Conservation (phyloP, 2,329 filamentous ascomycete species). For the Lachnellula subtilissima region DNA sequence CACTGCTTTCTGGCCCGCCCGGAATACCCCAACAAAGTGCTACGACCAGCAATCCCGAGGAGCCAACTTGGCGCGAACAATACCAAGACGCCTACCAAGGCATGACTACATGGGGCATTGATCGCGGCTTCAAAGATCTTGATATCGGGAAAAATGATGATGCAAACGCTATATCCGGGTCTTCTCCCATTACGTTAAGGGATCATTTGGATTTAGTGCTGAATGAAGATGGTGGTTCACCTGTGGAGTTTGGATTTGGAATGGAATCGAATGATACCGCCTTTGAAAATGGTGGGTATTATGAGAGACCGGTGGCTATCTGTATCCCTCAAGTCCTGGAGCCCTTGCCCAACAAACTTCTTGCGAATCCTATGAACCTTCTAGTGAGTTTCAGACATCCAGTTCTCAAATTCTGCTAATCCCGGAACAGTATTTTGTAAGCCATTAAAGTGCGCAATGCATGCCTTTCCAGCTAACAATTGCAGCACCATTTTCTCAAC, state of each 20-base stretch:
- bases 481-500: conserved; percentile 62
- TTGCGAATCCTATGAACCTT: conserved; percentile 74
- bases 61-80: conserved; percentile 14
- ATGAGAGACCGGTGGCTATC: conserved; percentile 63
- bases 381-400: conserved; percentile 35
- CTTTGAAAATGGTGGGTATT: conserved; percentile 61
- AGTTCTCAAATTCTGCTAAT: background rate
- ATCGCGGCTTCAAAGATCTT: conserved; percentile 63
- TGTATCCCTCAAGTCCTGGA: conserved; percentile 45
- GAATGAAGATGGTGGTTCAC: conserved; percentile 33
- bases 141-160: conserved; percentile 72
- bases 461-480: conserved; percentile 7
- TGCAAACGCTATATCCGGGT: conserved; percentile 54
- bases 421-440: conserved; percentile 43
- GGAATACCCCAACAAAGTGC: conserved; percentile 26
- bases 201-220: conserved; percentile 23
- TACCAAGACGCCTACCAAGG: conserved; percentile 29
- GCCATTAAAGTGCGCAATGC: conserved; percentile 14
- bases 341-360: conserved; percentile 47
- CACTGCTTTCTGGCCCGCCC: conserved; percentile 52
- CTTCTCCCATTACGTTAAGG: conserved; percentile 33
- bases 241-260: conserved; percentile 44
- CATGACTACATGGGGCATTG: conserved; percentile 60
- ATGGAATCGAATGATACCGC: conserved; percentile 45
- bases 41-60: conserved; percentile 15